Evolutionary conservation across 2,329 filamentous ascomycete species (phyloP).

Genomic region (Zopfia rhizophila): DNA sequence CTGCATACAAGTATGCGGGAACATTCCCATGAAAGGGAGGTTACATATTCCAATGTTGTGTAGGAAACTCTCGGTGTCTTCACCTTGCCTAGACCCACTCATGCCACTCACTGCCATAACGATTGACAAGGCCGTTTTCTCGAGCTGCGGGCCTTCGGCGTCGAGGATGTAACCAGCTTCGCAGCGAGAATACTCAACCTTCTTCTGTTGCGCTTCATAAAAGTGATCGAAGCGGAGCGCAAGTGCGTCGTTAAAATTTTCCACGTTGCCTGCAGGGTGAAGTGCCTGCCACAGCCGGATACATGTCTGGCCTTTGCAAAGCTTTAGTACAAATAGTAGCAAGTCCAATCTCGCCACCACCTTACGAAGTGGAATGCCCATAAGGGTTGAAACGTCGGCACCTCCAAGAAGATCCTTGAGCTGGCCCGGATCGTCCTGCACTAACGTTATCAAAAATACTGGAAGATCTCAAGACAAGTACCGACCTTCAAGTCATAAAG

Average conservation of each 20-base stretch:
- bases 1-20: neutral
- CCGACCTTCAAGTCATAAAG: constrained; percentile 70
- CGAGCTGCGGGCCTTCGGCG: constrained; percentile 64
- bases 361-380: constrained; percentile 25
- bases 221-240: constrained; percentile 61
- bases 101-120: too few species aligned
- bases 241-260: constrained; percentile 64
- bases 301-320: constrained; percentile 66
- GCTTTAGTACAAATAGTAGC: constrained; percentile 69
- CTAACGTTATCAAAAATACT: neutral
- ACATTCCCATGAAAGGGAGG: too few species aligned
- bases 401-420: constrained; percentile 51
- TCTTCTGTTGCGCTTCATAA: constrained; percentile 60
- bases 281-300: constrained; percentile 66
- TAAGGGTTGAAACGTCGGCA: too few species aligned
- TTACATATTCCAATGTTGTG: too few species aligned
- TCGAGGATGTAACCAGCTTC: constrained; percentile 66
- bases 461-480: too few species aligned
- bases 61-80: too few species aligned
- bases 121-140: constrained; percentile 13
- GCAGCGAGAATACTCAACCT: constrained; percentile 65
- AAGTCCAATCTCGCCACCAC: constrained; percentile 58
- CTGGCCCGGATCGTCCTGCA: constrained; percentile 44
- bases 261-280: constrained; percentile 65
- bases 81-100: too few species aligned